phyloP scores from a whole-genome alignment of 768 basidiomycete species.

The Paxillus rubicundulus region DNA sequence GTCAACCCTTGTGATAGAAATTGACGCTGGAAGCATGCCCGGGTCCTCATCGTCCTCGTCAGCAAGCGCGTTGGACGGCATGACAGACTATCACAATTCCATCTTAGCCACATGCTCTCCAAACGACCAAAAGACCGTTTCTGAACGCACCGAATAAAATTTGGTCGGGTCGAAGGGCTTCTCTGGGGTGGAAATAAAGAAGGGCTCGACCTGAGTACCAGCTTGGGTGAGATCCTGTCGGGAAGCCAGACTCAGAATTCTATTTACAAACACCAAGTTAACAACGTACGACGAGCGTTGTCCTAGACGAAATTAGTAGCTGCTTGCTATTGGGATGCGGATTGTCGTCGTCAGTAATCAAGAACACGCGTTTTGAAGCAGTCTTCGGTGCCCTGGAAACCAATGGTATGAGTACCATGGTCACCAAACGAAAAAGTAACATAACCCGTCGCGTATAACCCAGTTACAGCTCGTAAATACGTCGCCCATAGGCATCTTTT shows the following conservation, averaged over 20 bases:
- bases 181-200: slow-evolving; percentile 75
- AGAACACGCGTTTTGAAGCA: slow-evolving; percentile 88
- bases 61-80: slow-evolving; percentile 50
- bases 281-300: slow-evolving; percentile 59
- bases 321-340: slow-evolving; percentile 54
- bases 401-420: not conserved
- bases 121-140: not conserved
- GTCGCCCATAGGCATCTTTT: slow-evolving; percentile 75
- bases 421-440: slow-evolving; percentile 14
- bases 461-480: slow-evolving; percentile 90
- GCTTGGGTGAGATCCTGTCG: slow-evolving; percentile 76
- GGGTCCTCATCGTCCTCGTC: slow-evolving; percentile 50
- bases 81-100: slow-evolving; percentile 47
- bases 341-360: slow-evolving; percentile 75
- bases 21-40: slow-evolving; percentile 58
- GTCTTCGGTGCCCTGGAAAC: slow-evolving; percentile 72
- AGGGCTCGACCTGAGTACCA: slow-evolving; percentile 79
- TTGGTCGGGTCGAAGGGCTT: slow-evolving; percentile 68
- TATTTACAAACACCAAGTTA: not conserved
- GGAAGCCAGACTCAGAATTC: not conserved
- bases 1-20: slow-evolving; percentile 74
- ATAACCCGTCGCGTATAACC: slow-evolving; percentile 83
- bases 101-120: slow-evolving; percentile 7
- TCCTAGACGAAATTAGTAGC: slow-evolving; percentile 64
- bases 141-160: slow-evolving; percentile 69